Base-by-base conservation (phyloP, 106 monocot species). In the Allium sativum region DNA sequence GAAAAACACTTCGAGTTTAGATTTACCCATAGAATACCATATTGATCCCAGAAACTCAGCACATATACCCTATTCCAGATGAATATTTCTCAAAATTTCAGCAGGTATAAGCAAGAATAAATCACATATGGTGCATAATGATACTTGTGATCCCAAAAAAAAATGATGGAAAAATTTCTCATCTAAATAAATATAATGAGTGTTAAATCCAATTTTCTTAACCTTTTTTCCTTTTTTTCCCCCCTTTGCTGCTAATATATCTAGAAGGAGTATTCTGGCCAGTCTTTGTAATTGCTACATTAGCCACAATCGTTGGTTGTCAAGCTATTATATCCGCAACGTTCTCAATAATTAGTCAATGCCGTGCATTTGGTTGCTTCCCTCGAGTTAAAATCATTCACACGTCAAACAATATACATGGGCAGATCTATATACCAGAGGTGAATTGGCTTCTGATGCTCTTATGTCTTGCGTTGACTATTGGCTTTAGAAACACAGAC, bases 401-500 rank as follows among this genome's bases (percentile, higher is more conserved):
- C 70, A 93, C 88, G 41, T 89, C 93, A 45, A 80, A 66, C 54
- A 55, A 76, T 19, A 70, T 89, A 20, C 78, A 83, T 73, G 93
- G 93, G 1, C 93, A 93, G 76, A 81, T 93, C 62, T 93, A 93
- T 68, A 93, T 93, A 40, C 93, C 89, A 21, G 93, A 93, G 65
- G 73, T 78, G 44, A 93, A 93, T 68, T 93, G 93, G 93, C 17
- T 83, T 46, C 65, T 93, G 42, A 78, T 93, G 89, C 18, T 82
- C 18, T 45, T 89, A 12, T 93, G 89, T 45, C 59, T 93, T 13
- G 65, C 66, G 6, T 66, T 93, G 58, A 76, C 85, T 8, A 67
- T 89, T 64, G 85, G 85, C 6, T 89, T 93, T 66, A 78, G 69
- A 66, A 75, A 89, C 47, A 76, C 80, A 8, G 40, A 73, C 19